Conservation (phyloP, 495 filamentous ascomycete species). For the Penicillium arizonense region DNA sequence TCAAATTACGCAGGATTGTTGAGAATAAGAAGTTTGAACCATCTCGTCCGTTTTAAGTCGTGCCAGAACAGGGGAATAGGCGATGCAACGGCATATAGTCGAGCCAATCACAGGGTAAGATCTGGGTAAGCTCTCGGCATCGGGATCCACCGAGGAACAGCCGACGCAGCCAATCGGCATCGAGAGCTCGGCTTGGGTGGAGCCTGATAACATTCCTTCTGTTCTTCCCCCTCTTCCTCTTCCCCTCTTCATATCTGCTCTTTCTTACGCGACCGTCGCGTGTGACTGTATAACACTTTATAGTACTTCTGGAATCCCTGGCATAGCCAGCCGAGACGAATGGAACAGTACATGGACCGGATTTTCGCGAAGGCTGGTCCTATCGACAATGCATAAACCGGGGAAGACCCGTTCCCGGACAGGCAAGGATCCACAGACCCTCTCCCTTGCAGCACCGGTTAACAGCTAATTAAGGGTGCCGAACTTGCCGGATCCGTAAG, state of each 20-base stretch:
- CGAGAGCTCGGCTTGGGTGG: slow-evolving; percentile 8
- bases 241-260: slow-evolving; percentile 9
- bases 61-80: too few relatives aligned
- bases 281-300: too few relatives aligned
- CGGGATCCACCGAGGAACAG: neutral
- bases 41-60: too few relatives aligned
- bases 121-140: neutral
- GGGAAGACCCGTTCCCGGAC: slow-evolving; percentile 34
- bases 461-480: slow-evolving; percentile 21
- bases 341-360: slow-evolving; percentile 1
- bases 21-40: too few relatives aligned
- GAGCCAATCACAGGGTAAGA: neutral
- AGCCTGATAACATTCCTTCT: neutral
- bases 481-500: slow-evolving; percentile 36
- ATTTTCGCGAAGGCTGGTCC: neutral
- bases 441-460: neutral
- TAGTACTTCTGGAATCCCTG: neutral
- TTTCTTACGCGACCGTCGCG: neutral
- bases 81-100: neutral
- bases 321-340: neutral
- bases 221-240: neutral
- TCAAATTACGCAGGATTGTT: too few relatives aligned
- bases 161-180: slow-evolving; percentile 32
- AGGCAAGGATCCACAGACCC: slow-evolving; percentile 24
- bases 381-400: slow-evolving; percentile 20